A percentile compares a stretch with the other conserved stretches of the same genome.
Evolutionary conservation across 768 basidiomycete genomes (phyloP).

Genomic region (Leccinellum luteum): DNA sequence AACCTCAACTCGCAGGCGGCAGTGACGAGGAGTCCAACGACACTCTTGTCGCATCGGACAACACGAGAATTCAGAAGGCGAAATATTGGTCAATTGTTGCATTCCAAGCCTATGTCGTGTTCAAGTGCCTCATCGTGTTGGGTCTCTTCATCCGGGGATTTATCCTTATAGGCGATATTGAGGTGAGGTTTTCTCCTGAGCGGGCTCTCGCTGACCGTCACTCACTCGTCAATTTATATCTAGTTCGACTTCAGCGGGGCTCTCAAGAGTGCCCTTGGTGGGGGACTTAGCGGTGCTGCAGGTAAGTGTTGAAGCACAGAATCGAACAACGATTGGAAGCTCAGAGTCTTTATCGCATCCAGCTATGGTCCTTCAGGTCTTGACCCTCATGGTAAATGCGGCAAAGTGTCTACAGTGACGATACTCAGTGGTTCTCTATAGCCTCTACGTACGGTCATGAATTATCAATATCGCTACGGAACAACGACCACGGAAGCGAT

Average conservation of each 20-base stretch:
- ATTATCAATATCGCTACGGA: conserved; percentile 93
- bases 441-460: conserved; percentile 97
- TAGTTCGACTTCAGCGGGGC: conserved; percentile 82
- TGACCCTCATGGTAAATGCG: conserved; percentile 67
- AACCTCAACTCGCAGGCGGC: background rate
- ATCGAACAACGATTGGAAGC: background rate
- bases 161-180: conserved; percentile 63
- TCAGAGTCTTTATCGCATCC: conserved; percentile 11
- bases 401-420: background rate
- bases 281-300: conserved; percentile 87
- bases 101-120: conserved; percentile 33
- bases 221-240: conserved; percentile 38
- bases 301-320: conserved; percentile 37
- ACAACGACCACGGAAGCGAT: conserved; percentile 65
- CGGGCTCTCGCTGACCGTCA: conserved; percentile 35
- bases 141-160: conserved; percentile 66
- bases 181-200: conserved; percentile 43
- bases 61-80: conserved; percentile 3
- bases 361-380: conserved; percentile 95
- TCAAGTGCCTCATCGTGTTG: conserved; percentile 39
- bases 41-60: background rate
- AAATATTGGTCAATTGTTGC: conserved; percentile 12
- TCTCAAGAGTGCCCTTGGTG: conserved; percentile 80
- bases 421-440: conserved; percentile 23
- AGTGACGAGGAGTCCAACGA: conserved; percentile 21